Base-by-base conservation (phyloP, 768 basidiomycete genomes). In the Crucibulum laeve region DNA sequence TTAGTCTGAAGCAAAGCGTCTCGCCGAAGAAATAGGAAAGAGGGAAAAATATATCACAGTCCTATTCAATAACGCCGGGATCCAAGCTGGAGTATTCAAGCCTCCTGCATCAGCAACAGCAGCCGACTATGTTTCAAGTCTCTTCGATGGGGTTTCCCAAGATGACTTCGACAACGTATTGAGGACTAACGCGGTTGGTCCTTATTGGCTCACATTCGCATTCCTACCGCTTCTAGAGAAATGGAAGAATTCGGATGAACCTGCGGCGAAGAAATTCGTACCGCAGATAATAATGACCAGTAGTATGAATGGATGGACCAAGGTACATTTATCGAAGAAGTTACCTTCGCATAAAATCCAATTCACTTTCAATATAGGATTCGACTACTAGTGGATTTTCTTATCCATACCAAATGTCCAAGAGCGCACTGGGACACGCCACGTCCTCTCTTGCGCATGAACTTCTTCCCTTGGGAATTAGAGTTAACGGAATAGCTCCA, bases 171-270 rank as follows among this genome's bases (percentile, higher is more conserved):
- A 61, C 44, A 57, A 68, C 35, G 51, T 50, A 13, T 36, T 67
- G 22, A 57, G 58, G 44, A 68, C 69, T 14, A 74, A 73, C 48
- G 65, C 69, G 0, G 61, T 69, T 7, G 72, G 68, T 0, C 71
- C 76, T 4, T 77, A 76, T 55, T 80, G 77, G 72, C 60, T 77
- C 15, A 70, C 76, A 0, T 73, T 77, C 49, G 76, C 77, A n/a
- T 76, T 77, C 60, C 60, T 80, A 3, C 76, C 75, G 4, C 59
- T 80, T 0, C 61, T 78, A 4, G 72, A 73, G 49, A 69, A 68
- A 42, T 70, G 73, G 69, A 70, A 71, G 52, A 55, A 55, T 28
- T 51, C 52, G 2, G 51, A 56, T 1, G 56, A 51, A 35, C 55
- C 52, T 21, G 55, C 47, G 15, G 58, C 56, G 5, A 57, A 56